phyloP scores from a whole-genome alignment of 2,329 filamentous ascomycete genomes.

The Fusarium agapanthi region DNA sequence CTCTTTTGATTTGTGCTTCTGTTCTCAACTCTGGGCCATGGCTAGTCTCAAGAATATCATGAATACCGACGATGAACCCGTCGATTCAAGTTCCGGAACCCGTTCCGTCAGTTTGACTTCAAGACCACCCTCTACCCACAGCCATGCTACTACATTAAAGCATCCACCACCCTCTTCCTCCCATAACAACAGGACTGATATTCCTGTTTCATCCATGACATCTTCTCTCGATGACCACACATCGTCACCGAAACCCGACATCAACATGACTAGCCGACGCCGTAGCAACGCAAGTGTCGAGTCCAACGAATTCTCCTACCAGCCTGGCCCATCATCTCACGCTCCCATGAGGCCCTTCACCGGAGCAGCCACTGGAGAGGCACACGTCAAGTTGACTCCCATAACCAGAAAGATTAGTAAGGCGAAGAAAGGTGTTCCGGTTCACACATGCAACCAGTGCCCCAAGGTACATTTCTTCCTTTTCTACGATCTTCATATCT shows the following conservation, averaged over 20 bases:
- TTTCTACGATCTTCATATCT: neutral
- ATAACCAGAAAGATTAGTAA: constrained; percentile 66
- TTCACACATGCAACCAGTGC: constrained; percentile 64
- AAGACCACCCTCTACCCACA: constrained; percentile 47
- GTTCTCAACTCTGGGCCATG: constrained; percentile 57
- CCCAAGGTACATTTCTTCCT: constrained; percentile 54
- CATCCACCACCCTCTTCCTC: constrained; percentile 43
- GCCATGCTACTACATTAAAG: constrained; percentile 52
- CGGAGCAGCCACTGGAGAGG: constrained; percentile 45
- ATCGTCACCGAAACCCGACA: constrained; percentile 41
- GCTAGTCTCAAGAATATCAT: constrained; percentile 66
- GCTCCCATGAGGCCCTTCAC: constrained; percentile 53
- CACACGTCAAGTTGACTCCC: constrained; percentile 62
- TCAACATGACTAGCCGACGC: constrained; percentile 46
- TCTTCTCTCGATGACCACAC: constrained; percentile 37
- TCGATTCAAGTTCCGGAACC: constrained; percentile 55
- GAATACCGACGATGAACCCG: constrained; percentile 62
- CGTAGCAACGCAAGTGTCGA: constrained; percentile 59
- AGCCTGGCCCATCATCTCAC: constrained; percentile 41
- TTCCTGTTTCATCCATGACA: constrained; percentile 42
- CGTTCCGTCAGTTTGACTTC: constrained; percentile 54
- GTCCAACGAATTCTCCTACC: constrained; percentile 57
- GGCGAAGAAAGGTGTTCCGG: constrained; percentile 67
- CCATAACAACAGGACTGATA: constrained; percentile 48
- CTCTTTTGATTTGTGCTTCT: constrained; percentile 47